phyloP scores from a whole-genome alignment of 2,329 filamentous ascomycete genomes.

The Stagonosporopsis chrysanthemi region DNA sequence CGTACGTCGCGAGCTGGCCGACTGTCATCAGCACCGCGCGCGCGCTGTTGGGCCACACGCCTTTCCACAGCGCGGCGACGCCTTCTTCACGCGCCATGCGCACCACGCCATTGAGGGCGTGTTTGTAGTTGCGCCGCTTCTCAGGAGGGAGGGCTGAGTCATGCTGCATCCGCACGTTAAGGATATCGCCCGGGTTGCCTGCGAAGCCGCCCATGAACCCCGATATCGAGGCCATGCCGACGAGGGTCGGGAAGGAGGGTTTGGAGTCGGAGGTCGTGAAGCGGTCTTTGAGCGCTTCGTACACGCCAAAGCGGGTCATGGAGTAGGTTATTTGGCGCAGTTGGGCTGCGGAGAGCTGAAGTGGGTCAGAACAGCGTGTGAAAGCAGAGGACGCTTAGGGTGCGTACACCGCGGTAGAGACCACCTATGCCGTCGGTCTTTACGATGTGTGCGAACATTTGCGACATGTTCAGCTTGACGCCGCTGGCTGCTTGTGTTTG shows the following conservation, averaged over 20 bases:
- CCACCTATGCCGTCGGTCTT: constrained; percentile 77
- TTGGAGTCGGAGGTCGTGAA: constrained; percentile 60
- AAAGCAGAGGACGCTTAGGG: background rate
- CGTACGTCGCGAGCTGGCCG: constrained; percentile 83
- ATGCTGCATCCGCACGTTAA: constrained; percentile 99
- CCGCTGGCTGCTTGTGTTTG: constrained; percentile 78
- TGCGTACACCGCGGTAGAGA: constrained; percentile 79
- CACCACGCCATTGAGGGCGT: constrained; percentile 85
- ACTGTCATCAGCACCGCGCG: constrained; percentile 89
- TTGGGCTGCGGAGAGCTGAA: constrained; percentile 82
- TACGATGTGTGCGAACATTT: constrained; percentile 84
- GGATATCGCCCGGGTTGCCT: constrained; percentile 93
- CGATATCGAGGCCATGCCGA: constrained; percentile 81
- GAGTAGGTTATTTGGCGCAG: constrained; percentile 93
- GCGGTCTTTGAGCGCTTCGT: constrained; percentile 86
- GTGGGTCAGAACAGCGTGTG: background rate
- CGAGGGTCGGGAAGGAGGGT: constrained; percentile 77
- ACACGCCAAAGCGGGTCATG: constrained; percentile 94
- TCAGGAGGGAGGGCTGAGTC: constrained; percentile 77
- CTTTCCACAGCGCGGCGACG: constrained; percentile 76
- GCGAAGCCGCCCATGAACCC: constrained; percentile 88
- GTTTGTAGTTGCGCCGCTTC: constrained; percentile 84
- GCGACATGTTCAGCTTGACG: constrained; percentile 77
- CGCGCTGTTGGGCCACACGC: constrained; percentile 81
- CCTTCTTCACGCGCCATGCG: constrained; percentile 92